Evolutionary conservation across 495 filamentous ascomycete genomes (phyloP), one percentile per base, ranked within the genome.

Genomic region (Neurospora sp.): DNA sequence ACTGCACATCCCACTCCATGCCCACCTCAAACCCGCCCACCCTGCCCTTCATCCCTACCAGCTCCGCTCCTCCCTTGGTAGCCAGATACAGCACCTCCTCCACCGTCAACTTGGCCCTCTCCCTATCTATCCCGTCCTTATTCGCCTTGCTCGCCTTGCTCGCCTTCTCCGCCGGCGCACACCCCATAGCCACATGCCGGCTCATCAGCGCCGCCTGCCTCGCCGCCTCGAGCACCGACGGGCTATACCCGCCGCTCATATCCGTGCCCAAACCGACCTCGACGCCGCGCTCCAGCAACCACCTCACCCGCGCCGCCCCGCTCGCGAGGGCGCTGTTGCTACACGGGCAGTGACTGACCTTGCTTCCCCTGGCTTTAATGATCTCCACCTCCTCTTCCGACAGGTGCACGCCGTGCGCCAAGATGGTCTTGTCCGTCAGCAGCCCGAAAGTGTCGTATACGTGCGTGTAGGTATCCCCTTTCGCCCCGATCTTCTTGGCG

Each of bases 1-100:
- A 82, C 82, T 96, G 91, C 75, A 91, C 93, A 87, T 97, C 94
- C 89, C 90, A 97, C 75, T 92, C 87, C 92, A 89, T 95, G n/a
- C 93, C 94, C 1, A 90, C 87, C 74, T 91, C 92, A 81, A 97
- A 97, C 9, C 81, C 87, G 5, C 94, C 94, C 27, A 97, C 85
- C 74, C 83, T 88, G 8, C 84, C 84, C 31, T 84, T 86, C 70
- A 97, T 81, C 39, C 92, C 92, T 0, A 97, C 85, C 69, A 94
- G 92, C 69, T 88, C 82, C 0, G 94, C 94, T 0, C 94, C 94
- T 11, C 94, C 94, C 22, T 85, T 81, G 20, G 94, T 97, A 0
- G 92, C 94, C 0, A 98, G 84, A 76, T 92, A 97, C 69, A 99
- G 77, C n/a, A 87, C 92, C 79, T 99, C 95, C 72, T 93, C 91